A percentile compares a stretch with the other conserved stretches of the same genome.
phyloP scores from a whole-genome alignment of 768 basidiomycete species.

The Trametes maxima region DNA sequence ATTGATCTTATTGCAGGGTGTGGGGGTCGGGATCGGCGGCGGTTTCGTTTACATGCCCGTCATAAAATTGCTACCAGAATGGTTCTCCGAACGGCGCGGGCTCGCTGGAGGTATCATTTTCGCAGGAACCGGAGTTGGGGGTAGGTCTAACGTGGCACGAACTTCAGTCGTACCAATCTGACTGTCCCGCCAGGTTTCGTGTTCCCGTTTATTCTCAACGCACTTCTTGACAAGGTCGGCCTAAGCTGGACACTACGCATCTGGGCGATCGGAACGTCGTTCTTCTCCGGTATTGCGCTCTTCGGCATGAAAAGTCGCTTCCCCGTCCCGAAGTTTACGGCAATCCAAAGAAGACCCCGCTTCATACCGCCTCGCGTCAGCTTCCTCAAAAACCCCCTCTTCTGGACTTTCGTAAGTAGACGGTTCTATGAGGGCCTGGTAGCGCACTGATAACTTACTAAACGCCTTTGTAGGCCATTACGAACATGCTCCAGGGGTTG shows the following conservation, averaged over 20 bases:
- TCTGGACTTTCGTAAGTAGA: conserved; percentile 21
- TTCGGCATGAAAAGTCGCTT: conserved; percentile 21
- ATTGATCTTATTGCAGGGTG: conserved; percentile 25
- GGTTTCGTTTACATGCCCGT: conserved; percentile 23
- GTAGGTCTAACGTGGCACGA: neutral
- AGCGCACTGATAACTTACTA: neutral
- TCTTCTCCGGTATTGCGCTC: conserved; percentile 16
- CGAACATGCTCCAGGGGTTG: conserved; percentile 24
- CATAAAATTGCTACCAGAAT: conserved; percentile 20
- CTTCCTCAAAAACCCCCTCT: conserved; percentile 17
- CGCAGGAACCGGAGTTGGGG: conserved; percentile 24
- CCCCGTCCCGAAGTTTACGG: conserved; percentile 12
- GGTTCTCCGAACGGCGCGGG: conserved; percentile 26
- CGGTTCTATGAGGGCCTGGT: neutral
- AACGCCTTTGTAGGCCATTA: conserved; percentile 1
- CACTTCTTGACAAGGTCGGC: conserved; percentile 19
- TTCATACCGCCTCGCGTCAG: conserved; percentile 18
- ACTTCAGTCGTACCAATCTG: no score
- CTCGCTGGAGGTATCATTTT: conserved; percentile 26
- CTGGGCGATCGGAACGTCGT: conserved; percentile 18
- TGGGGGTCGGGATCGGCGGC: conserved; percentile 22
- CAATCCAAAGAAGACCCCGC: conserved; percentile 7
- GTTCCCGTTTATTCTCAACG: conserved; percentile 25
- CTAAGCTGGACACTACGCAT: conserved; percentile 26
- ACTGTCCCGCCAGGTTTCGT: conserved; percentile 12